Conservation (phyloP, 306 rosid genomes). For the Corylus avellana region DNA sequence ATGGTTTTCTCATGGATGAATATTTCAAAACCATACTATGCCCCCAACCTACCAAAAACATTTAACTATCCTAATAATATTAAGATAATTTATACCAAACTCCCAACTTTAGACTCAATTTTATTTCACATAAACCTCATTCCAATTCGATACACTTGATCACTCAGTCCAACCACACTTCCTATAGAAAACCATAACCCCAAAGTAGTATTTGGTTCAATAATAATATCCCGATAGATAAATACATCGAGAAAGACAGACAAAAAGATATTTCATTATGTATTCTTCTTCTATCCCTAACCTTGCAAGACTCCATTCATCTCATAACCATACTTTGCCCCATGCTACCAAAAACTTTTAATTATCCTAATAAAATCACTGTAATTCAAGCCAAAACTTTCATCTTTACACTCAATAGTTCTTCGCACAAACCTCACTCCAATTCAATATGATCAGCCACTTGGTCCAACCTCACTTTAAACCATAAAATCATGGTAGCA, state of each 20-base stretch:
- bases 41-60: neutral
- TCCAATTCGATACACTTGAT: neutral
- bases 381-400: neutral
- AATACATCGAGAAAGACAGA: neutral
- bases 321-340: neutral
- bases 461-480: neutral
- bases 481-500: neutral
- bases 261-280: too few species aligned
- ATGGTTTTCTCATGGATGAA: neutral
- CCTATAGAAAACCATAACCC: neutral
- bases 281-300: too few species aligned
- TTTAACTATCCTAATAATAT: neutral
- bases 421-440: neutral
- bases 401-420: neutral
- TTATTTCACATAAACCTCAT: neutral
- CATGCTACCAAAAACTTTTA: neutral
- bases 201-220: neutral
- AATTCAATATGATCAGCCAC: neutral
- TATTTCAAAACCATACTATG: neutral
- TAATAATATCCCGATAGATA: neutral
- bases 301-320: too few species aligned
- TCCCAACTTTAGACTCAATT: neutral
- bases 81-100: neutral
- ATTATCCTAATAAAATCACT: neutral
- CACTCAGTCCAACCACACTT: neutral